Evolutionary conservation across 345 rosid species (phyloP).

Genomic region (Turnera subulata): DNA sequence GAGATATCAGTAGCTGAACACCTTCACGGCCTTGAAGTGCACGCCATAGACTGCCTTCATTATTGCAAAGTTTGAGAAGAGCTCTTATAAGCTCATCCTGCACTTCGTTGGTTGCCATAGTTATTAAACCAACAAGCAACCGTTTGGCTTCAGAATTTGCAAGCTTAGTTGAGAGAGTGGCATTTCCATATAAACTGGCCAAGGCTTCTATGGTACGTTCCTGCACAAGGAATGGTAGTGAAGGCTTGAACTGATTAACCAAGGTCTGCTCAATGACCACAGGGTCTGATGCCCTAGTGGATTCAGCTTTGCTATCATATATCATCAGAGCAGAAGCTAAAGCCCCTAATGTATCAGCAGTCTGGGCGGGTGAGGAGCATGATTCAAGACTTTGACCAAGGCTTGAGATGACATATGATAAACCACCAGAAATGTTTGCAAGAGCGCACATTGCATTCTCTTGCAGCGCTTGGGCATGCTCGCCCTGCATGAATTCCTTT

Average conservation of each 20-base stretch:
- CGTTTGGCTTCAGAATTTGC: slow-evolving; percentile 87
- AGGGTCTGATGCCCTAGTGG: slow-evolving; percentile 79
- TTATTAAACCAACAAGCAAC: slow-evolving; percentile 94
- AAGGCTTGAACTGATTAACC: slow-evolving; percentile 88
- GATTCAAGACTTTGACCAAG: slow-evolving; percentile 99
- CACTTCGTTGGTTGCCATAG: slow-evolving; percentile 93
- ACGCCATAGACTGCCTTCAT: slow-evolving; percentile 86
- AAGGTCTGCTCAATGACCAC: slow-evolving; percentile 70
- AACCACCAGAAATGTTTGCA: slow-evolving; percentile 97
- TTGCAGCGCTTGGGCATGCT: slow-evolving; percentile 93
- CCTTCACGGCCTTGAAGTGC: slow-evolving; percentile 99
- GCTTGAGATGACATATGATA: slow-evolving; percentile 93
- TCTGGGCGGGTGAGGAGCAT: slow-evolving; percentile 89
- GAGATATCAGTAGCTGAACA: slow-evolving; percentile 91
- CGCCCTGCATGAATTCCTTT: slow-evolving; percentile 99
- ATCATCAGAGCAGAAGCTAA: slow-evolving; percentile 99
- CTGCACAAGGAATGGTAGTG: slow-evolving; percentile 80
- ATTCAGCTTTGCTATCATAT: slow-evolving; percentile 87
- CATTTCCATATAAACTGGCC: slow-evolving; percentile 95
- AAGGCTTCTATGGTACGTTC: slow-evolving; percentile 98
- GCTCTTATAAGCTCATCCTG: slow-evolving; percentile 93
- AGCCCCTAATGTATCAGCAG: slow-evolving; percentile 96
- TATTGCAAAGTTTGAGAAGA: slow-evolving; percentile 80
- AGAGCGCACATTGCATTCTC: slow-evolving; percentile 99
- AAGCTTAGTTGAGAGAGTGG: slow-evolving; percentile 68